Base-by-base conservation (phyloP, 257 asterid species). In the Solanum etuberosum region DNA sequence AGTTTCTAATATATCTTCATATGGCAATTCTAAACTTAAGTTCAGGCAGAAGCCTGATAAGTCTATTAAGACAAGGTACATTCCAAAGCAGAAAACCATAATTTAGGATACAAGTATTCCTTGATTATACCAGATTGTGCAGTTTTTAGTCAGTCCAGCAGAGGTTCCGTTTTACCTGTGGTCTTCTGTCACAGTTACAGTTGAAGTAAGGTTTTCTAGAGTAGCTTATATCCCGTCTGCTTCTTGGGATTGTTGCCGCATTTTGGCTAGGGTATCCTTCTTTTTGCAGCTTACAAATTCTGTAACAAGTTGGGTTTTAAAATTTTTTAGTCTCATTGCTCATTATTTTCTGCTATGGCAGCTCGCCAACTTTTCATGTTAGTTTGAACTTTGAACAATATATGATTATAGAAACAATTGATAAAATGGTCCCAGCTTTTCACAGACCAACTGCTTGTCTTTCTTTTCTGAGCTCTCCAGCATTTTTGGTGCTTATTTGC, bases 141-240 rank as follows among this genome's bases (percentile, higher is more conserved):
- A 85, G 61, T 48, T 84, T 65, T 48, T n/a, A 85, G 78, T 67
- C 42, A 8, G 65, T 77, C 13, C 51, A 89, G 88, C 94, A 84
- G 93, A 91, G 92, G 91, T 93, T 91, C 91, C 93, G 88, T 92
- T 92, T 91, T 93, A 90, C 92, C 72, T 57, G 90, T 54, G 92
- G 95, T 90, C 92, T 92, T 90, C 91, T 91, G 91, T 90, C 89
- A 54, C 85, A 91, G 88, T 63, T 84, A 46, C 85, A 91, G 88
- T 63, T 84, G 71, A 89, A 65, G 77, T 40, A 72, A 88, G 90
- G 73, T 40, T 61, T 84, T 31, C 11, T 63, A 65, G 89, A 84
- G 31, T 35, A 76, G 40, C 71, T 85, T 54, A 40, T 61, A 71
- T 85, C 18, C 81, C 87, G 43, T 31, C 70, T 68, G 14, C 40